Evolutionary conservation across 208 protist genomes (phyloP).

Genomic region (Crithidia acanthocephali): DNA sequence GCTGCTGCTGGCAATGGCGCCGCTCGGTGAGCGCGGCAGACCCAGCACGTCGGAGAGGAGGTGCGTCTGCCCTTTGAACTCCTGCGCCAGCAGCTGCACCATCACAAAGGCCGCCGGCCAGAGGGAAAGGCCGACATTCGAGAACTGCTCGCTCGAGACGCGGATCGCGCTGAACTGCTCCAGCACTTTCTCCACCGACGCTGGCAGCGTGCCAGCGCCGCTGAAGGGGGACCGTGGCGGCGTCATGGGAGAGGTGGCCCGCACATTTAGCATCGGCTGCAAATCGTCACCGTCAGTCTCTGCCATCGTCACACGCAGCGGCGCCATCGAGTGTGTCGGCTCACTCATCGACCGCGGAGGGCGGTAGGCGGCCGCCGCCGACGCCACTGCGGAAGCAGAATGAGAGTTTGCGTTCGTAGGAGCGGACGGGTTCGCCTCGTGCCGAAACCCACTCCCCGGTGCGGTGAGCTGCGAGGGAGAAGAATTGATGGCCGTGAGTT

Average conservation of each 20-base stretch:
- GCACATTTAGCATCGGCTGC: constrained; percentile 9
- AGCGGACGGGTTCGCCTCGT: background rate
- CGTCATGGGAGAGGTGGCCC: background rate
- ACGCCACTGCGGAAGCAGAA: background rate
- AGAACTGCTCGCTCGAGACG: constrained; percentile 63
- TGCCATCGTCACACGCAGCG: background rate
- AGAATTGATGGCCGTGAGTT: constrained; percentile 10
- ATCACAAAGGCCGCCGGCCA: constrained; percentile 85
- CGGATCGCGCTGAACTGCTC: constrained; percentile 55
- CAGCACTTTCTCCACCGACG: constrained; percentile 1
- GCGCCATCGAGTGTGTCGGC: background rate
- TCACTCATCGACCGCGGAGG: constrained; percentile 4
- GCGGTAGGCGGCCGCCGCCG: background rate
- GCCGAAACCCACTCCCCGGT: background rate
- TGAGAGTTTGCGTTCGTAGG: background rate
- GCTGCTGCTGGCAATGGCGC: background rate
- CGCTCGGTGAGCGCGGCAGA: constrained; percentile 12
- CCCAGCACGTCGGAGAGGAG: constrained; percentile 40
- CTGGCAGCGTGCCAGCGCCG: background rate
- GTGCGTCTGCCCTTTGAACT: constrained; percentile 46
- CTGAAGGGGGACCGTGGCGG: constrained; percentile 1
- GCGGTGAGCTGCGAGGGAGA: constrained; percentile 13
- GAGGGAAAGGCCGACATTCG: constrained; percentile 80
- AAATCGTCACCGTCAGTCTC: constrained; percentile 1
- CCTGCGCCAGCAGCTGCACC: constrained; percentile 71